Conservation (phyloP, 2,329 filamentous ascomycete genomes). For the Reticulascus tulasneorum region DNA sequence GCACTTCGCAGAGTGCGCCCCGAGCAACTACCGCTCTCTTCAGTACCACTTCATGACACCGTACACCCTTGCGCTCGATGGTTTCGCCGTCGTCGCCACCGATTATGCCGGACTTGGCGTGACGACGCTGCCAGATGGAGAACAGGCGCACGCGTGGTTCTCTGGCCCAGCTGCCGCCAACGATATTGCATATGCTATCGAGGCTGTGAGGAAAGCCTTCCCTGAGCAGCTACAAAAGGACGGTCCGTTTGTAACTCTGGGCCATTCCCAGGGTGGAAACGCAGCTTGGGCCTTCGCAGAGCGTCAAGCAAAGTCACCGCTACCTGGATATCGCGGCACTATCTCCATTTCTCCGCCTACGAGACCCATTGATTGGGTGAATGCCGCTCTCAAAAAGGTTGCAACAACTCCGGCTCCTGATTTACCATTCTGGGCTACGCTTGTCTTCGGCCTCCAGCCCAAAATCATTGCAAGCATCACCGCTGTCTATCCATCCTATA, state of each 20-base stretch:
- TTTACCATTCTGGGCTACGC: too few species aligned
- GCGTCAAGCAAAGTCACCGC: constrained; percentile 16
- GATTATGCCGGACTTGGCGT: constrained; percentile 1
- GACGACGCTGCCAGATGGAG: too few species aligned
- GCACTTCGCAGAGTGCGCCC: constrained; percentile 15
- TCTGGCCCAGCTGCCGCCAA: constrained; percentile 16
- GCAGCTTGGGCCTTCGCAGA: constrained; percentile 20
- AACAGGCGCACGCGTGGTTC: constrained; percentile 16
- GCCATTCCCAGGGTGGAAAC: constrained; percentile 21
- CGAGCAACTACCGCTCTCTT: constrained; percentile 17
- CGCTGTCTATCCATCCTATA: too few species aligned
- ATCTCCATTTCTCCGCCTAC: too few species aligned
- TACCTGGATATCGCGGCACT: too few species aligned
- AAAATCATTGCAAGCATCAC: too few species aligned
- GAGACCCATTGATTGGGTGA: too few species aligned
- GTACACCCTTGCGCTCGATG: constrained; percentile 1
- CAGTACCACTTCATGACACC: constrained; percentile 19
- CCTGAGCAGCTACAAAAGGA: constrained; percentile 12
- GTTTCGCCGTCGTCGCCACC: constrained; percentile 1
- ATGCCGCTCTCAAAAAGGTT: too few species aligned
- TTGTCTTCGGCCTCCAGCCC: too few species aligned
- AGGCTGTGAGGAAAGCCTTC: constrained; percentile 13
- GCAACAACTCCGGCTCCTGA: too few species aligned
- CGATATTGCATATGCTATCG: constrained; percentile 12
- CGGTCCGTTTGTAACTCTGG: constrained; percentile 18